Evolutionary conservation across 192 early-diverging fungal genomes (phyloP).

Genomic region (Coemansia sp.): DNA sequence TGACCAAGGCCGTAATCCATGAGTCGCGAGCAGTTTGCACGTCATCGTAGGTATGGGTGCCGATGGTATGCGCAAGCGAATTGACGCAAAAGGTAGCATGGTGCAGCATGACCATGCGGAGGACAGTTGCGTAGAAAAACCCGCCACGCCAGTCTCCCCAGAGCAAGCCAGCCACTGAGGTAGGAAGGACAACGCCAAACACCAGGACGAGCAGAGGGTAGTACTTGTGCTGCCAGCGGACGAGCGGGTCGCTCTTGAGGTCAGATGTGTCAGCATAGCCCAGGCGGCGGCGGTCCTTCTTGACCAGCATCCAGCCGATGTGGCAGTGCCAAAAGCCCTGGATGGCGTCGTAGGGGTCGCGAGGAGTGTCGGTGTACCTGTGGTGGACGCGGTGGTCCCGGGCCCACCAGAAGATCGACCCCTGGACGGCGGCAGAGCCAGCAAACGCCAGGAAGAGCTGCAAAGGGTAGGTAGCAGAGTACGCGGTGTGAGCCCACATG

Average conservation of each 20-base stretch:
- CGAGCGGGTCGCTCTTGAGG: constrained; percentile 70
- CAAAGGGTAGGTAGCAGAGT: constrained; percentile 65
- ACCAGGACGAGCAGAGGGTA: constrained; percentile 71
- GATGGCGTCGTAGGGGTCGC: constrained; percentile 81
- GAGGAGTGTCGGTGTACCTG: constrained; percentile 82
- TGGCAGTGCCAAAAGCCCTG: constrained; percentile 82
- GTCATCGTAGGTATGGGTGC: constrained; percentile 78
- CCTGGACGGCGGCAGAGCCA: constrained; percentile 75
- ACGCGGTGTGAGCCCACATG: constrained; percentile 79
- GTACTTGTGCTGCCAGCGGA: constrained; percentile 78
- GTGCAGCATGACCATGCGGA: constrained; percentile 77
- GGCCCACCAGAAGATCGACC: constrained; percentile 86
- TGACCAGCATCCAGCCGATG: constrained; percentile 84
- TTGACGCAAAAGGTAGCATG: constrained; percentile 90
- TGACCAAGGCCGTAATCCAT: constrained; percentile 76
- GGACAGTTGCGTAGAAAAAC: constrained; percentile 73
- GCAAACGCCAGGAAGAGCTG: constrained; percentile 66
- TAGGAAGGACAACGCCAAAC: constrained; percentile 81
- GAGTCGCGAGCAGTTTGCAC: constrained; percentile 81
- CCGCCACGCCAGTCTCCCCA: constrained; percentile 86
- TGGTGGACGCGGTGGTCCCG: constrained; percentile 87
- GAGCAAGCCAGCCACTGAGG: constrained; percentile 78
- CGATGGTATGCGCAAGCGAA: constrained; percentile 78
- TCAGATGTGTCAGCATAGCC: constrained; percentile 84
- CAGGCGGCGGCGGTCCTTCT: constrained; percentile 70